A percentile compares a stretch with the other conserved stretches of the same genome.
phyloP scores from a whole-genome alignment of 2,329 filamentous ascomycete genomes.

The Calonectria naviculata region DNA sequence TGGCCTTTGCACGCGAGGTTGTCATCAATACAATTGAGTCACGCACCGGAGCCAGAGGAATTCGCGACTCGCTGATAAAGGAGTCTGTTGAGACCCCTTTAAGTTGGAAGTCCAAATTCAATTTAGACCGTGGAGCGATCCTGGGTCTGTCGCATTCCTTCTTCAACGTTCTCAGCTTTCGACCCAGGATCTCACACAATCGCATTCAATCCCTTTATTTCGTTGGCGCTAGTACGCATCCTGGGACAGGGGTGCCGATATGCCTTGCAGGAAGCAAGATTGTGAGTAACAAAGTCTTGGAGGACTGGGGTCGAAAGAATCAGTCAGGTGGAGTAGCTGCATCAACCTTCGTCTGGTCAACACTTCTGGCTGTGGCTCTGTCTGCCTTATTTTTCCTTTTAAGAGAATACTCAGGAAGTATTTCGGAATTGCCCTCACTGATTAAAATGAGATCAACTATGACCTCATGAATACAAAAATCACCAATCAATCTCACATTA shows the following conservation, averaged over 20 bases:
- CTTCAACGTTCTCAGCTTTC: constrained; percentile 77
- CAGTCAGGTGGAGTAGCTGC: not conserved
- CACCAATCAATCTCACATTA: not conserved
- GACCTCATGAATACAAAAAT: too few species aligned
- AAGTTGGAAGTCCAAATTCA: constrained; percentile 75
- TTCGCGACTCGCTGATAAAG: constrained; percentile 50
- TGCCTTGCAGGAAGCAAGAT: not conserved
- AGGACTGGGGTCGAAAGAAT: not conserved
- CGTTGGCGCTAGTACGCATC: constrained; percentile 80
- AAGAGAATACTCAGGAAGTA: too few species aligned
- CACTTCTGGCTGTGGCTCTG: not conserved
- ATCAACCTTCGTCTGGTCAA: not conserved
- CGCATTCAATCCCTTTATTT: constrained; percentile 70
- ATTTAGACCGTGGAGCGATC: constrained; percentile 80
- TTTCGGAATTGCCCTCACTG: too few species aligned
- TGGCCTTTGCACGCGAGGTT: constrained; percentile 66
- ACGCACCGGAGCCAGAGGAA: constrained; percentile 63
- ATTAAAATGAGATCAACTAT: too few species aligned
- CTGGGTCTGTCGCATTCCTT: constrained; percentile 78
- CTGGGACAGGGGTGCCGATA: constrained; percentile 38
- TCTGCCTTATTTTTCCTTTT: too few species aligned
- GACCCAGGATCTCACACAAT: constrained; percentile 67
- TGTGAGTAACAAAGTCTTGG: not conserved
- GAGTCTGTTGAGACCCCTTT: constrained; percentile 75
- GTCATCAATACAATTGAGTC: constrained; percentile 70